Percentiles rank a stretch among this genome's conserved stretches.
These are phyloP conservation scores for Globisporangium megalacanthum DNA, from an alignment of 352 stramenopile species.

Conservation along the genomic window DNA sequence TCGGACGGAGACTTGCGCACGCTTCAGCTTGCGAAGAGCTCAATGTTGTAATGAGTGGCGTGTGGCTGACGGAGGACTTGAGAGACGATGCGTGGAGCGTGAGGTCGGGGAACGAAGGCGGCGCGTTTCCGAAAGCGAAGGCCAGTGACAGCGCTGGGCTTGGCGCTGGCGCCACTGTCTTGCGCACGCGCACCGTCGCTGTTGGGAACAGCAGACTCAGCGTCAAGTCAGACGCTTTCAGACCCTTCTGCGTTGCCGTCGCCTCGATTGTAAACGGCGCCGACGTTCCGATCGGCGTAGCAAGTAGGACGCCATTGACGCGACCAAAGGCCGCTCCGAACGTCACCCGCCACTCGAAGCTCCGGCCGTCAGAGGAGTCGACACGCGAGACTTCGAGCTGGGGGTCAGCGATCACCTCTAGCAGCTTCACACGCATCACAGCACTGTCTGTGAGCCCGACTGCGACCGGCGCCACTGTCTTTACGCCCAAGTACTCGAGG, in stretches of 20 bases:
- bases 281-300: not conserved
- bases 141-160: slow-evolving; percentile 1
- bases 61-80: not conserved
- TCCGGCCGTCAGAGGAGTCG: slow-evolving; percentile 1
- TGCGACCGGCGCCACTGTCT: not conserved
- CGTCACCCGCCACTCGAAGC: slow-evolving; percentile 19
- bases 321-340: slow-evolving; percentile 7
- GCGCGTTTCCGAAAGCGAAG: slow-evolving; percentile 2
- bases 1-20: not conserved
- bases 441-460: slow-evolving; percentile 3
- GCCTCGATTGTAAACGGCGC: slow-evolving; percentile 3
- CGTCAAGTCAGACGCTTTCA: slow-evolving; percentile 5
- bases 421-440: slow-evolving; percentile 9
- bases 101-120: slow-evolving; percentile 5
- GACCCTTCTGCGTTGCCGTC: not conserved
- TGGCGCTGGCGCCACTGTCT: not conserved
- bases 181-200: slow-evolving; percentile 6
- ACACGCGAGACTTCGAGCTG: slow-evolving; percentile 11
- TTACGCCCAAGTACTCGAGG: not conserved
- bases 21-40: not conserved
- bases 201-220: slow-evolving; percentile 3
- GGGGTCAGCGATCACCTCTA: slow-evolving; percentile 10
- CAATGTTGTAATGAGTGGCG: not conserved
- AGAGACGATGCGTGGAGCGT: slow-evolving; percentile 4
- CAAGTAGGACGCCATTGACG: not conserved